Evolutionary conservation across 345 rosid species (phyloP).

Genomic region (Capsella bursapastoris): DNA sequence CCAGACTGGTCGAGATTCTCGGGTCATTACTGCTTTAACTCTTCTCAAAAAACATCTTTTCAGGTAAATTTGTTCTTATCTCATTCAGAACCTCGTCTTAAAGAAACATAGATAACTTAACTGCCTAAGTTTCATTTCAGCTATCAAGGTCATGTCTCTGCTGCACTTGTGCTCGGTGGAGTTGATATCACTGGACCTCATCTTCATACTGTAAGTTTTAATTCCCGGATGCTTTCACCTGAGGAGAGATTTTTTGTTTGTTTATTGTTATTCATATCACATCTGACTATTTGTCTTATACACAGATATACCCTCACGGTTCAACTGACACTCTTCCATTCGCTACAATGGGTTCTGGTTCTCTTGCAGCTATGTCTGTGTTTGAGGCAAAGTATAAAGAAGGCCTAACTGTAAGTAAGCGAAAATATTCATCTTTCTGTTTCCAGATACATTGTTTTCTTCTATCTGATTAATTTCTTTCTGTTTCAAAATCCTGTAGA

Average conservation of each 20-base stretch:
- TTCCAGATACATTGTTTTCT: not conserved
- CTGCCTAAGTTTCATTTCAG: constrained; percentile 48
- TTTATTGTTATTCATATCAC: constrained; percentile 16
- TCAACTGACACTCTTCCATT: constrained; percentile 84
- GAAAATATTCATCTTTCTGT: not conserved
- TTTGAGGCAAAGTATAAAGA: constrained; percentile 83
- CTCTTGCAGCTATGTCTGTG: constrained; percentile 84
- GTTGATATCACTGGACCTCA: constrained; percentile 88
- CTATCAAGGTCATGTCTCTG: constrained; percentile 76
- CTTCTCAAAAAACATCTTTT: constrained; percentile 84
- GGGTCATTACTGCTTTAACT: constrained; percentile 81
- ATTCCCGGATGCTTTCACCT: not conserved
- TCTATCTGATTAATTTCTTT: constrained; percentile 14
- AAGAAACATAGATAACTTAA: constrained; percentile 9
- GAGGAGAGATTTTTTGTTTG: not conserved
- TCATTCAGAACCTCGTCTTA: not conserved
- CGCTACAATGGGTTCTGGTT: constrained; percentile 96
- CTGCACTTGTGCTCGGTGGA: constrained; percentile 89
- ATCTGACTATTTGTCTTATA: not conserved
- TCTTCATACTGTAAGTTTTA: constrained; percentile 68
- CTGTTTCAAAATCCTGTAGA: constrained; percentile 48
- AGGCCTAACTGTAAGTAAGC: constrained; percentile 69
- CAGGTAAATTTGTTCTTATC: constrained; percentile 49
- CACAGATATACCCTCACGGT: constrained; percentile 87
- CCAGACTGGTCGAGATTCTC: constrained; percentile 77